Evolutionary conservation across 768 basidiomycete species (phyloP).

Genomic region (Holtermannia corniformis): DNA sequence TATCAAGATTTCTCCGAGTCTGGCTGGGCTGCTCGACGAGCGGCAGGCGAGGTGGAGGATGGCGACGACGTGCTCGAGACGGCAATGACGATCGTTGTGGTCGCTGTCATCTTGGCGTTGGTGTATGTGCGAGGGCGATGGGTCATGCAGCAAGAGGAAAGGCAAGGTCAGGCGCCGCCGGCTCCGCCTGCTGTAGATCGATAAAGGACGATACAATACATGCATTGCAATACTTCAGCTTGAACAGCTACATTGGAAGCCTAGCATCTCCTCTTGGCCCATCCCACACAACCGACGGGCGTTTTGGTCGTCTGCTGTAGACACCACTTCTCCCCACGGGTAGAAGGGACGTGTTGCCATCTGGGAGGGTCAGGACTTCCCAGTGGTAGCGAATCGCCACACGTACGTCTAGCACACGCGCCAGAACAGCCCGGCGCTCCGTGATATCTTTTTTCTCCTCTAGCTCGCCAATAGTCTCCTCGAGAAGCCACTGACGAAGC

Average conservation of each 20-base stretch:
- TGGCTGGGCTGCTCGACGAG: constrained; percentile 2
- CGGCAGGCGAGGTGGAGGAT: constrained; percentile 52
- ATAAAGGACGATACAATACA: background rate
- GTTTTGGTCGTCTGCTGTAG: constrained; percentile 51
- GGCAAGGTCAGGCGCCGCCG: background rate
- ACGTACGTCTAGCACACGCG: background rate
- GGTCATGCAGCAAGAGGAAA: constrained; percentile 57
- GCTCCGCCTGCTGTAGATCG: background rate
- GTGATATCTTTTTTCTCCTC: constrained; percentile 51
- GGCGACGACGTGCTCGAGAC: constrained; percentile 72
- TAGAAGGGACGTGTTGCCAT: constrained; percentile 84
- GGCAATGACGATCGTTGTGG: constrained; percentile 63
- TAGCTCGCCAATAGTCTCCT: constrained; percentile 74
- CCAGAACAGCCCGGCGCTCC: constrained; percentile 59
- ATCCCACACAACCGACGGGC: constrained; percentile 69
- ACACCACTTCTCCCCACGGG: constrained; percentile 65
- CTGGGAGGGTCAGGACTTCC: constrained; percentile 41
- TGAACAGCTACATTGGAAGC: constrained; percentile 90
- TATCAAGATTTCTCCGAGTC: constrained; percentile 14
- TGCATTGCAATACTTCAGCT: constrained; percentile 42
- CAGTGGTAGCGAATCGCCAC: background rate
- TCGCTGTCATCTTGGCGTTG: constrained; percentile 61
- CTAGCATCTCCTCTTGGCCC: constrained; percentile 64
- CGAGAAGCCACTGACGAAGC: constrained; percentile 87
- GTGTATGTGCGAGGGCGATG: constrained; percentile 72